A percentile compares a stretch with the other conserved stretches of the same genome.
Evolutionary conservation across 192 early-diverging fungal genomes (phyloP).

Genomic region (Coemansia sp.): DNA sequence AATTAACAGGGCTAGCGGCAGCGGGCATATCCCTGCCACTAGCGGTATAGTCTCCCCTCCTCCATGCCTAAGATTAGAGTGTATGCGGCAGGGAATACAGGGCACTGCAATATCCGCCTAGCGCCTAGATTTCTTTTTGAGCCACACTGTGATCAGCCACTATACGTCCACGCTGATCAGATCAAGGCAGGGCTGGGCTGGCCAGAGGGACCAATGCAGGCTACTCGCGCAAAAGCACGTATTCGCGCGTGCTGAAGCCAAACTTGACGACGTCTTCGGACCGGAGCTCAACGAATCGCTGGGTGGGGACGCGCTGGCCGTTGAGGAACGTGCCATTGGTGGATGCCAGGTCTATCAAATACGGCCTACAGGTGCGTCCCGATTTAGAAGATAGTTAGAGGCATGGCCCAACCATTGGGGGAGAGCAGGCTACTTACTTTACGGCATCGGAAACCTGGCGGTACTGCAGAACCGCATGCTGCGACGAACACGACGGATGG

Average conservation of each 20-base stretch:
- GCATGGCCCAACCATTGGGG: neutral
- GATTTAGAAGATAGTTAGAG: too few species aligned
- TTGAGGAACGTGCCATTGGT: slow-evolving; percentile 92
- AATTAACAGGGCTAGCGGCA: too few species aligned
- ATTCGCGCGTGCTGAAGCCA: slow-evolving; percentile 87
- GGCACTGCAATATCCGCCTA: too few species aligned
- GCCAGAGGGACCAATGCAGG: too few species aligned
- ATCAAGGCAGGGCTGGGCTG: too few species aligned
- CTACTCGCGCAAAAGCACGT: slow-evolving; percentile 77
- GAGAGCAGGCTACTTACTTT: slow-evolving; percentile 21
- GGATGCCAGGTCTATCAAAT: slow-evolving; percentile 90
- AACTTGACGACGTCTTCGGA: slow-evolving; percentile 85
- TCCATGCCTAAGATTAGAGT: too few species aligned
- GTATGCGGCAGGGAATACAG: too few species aligned
- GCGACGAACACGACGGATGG: slow-evolving; percentile 91
- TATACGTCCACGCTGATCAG: too few species aligned
- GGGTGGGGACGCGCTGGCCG: slow-evolving; percentile 65
- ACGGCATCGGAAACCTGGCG: slow-evolving; percentile 56
- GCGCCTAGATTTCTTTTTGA: too few species aligned
- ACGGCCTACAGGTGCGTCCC: slow-evolving; percentile 60
- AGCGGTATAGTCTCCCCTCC: too few species aligned
- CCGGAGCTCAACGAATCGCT: slow-evolving; percentile 82
- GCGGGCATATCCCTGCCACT: too few species aligned
- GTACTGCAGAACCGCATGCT: slow-evolving; percentile 92
- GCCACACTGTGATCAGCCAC: too few species aligned